Evolutionary conservation across 129 eudicot species (phyloP), one percentile per base, ranked within the genome.

Genomic region (Flaveria robusta): DNA sequence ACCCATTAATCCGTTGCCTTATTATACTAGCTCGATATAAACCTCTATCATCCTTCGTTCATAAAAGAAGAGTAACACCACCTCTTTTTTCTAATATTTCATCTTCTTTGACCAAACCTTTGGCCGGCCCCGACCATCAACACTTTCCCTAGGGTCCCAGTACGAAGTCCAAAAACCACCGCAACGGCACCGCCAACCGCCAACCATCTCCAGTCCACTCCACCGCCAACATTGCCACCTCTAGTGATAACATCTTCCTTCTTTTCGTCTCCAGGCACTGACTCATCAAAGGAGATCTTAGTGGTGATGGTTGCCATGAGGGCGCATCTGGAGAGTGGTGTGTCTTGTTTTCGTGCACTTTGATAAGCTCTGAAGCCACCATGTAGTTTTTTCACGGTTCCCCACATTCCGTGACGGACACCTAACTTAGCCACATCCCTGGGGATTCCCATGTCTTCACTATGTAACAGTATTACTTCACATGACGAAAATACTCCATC

Each of bases 371-470:
- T 79, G 51, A 93, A 87, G 56, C 98, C 98, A 16, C 91, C 82
- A 24, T 93, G 91, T 0, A 91, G 65, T 62, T 88, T 93, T 82
- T 93, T 90, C 43, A 93, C 96, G 22, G 98, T 87, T 60, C 97
- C 98, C 98, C 98, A 93, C 98, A 93, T 93, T 39, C 98, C 98
- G 12, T 88, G 96, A 46, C 97, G 97, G 46, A 93, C 93, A 9
- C 97, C 98, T 27, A 93, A 59, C 68, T 91, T 90, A 37, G 98
- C 97, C 31, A 93, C 98, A 9, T 94, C 98, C 68, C 90, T 81
- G 7, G 98, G 98, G 76, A 94, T 94, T 26, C 98, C 98, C 98
- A 94, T 94, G 81, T 94, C 98, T 80, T 94, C 98, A 10, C 88
- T 89, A 76, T 93, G 98, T 14, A 94, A 68, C 13, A 94, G 98